phyloP scores from a whole-genome alignment of 805 yeast species.

The Lipomyces japonicus region DNA sequence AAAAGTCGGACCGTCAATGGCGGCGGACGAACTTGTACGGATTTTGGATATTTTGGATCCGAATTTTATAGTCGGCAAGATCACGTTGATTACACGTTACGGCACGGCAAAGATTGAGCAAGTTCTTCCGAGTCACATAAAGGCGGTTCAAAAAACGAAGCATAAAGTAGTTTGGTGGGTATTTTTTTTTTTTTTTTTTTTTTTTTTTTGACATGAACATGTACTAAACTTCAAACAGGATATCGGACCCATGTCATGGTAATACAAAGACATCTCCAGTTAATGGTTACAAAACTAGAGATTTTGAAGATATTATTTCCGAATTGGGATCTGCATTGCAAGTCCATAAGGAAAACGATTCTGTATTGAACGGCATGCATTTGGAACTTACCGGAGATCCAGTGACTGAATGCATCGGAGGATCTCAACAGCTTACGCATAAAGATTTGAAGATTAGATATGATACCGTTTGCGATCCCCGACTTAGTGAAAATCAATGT shows the following conservation, averaged over 20 bases:
- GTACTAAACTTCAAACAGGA: conserved; percentile 15
- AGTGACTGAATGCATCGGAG: conserved; percentile 44
- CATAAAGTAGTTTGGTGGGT: conserved; percentile 43
- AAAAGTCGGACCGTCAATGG: conserved; percentile 45
- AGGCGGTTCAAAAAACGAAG: conserved; percentile 39
- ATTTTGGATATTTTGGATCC: conserved; percentile 43
- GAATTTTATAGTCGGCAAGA: conserved; percentile 39
- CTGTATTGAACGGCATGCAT: conserved; percentile 42
- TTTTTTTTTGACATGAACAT: neutral
- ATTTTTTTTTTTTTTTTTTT: neutral
- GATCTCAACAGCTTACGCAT: conserved; percentile 40
- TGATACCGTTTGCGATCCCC: conserved; percentile 46
- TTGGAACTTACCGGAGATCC: conserved; percentile 45
- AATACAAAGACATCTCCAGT: conserved; percentile 42
- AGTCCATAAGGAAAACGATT: conserved; percentile 37
- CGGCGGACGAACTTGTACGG: conserved; percentile 38
- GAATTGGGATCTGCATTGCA: conserved; percentile 40
- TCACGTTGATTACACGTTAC: conserved; percentile 43
- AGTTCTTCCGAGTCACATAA: conserved; percentile 41
- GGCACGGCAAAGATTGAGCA: conserved; percentile 40
- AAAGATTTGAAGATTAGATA: conserved; percentile 41
- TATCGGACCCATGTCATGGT: conserved; percentile 47
- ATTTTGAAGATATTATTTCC: conserved; percentile 43
- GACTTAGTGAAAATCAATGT: conserved; percentile 40
- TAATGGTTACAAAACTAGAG: conserved; percentile 42